These are phyloP conservation scores for Ogataea minuta DNA, from an alignment of 805 yeast species.

Conservation along the genomic window DNA sequence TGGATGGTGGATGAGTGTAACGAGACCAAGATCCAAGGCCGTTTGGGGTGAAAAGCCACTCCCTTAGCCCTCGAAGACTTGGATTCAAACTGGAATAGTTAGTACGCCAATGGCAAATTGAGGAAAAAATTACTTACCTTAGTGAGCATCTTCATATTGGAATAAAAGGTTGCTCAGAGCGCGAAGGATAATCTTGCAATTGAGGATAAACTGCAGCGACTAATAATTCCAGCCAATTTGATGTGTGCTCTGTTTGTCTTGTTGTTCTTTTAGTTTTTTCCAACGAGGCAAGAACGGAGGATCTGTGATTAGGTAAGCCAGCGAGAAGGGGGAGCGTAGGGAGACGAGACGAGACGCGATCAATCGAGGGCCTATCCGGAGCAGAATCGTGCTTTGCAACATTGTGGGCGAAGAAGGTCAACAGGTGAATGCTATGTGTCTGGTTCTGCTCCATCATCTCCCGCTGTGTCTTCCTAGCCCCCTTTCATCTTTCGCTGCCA, in stretches of 20 bases:
- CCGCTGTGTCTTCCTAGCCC: not conserved
- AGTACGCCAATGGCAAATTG: conserved; percentile 15
- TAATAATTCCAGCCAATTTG: conserved; percentile 1
- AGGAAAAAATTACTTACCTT: conserved; percentile 45
- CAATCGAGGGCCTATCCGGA: too few relatives aligned
- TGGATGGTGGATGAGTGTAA: conserved; percentile 98
- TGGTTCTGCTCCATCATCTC: too few relatives aligned
- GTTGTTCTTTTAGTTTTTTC: conserved; percentile 15
- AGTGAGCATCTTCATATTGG: conserved; percentile 80
- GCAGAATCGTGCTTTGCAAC: too few relatives aligned
- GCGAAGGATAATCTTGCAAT: conserved; percentile 12
- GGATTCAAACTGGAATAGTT: conserved; percentile 73
- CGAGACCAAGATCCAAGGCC: conserved; percentile 95
- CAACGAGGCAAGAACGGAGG: conserved; percentile 2
- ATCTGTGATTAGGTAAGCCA: conserved; percentile 4
- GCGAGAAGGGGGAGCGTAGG: not conserved
- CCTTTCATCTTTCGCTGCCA: not conserved
- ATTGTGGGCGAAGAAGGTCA: too few relatives aligned
- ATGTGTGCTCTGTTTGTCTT: conserved; percentile 13
- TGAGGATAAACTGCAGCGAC: conserved; percentile 7
- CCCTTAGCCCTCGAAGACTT: conserved; percentile 97
- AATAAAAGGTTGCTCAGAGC: conserved; percentile 8
- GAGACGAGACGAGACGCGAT: conserved; percentile 1
- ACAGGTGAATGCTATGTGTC: too few relatives aligned
- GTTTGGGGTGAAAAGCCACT: conserved; percentile 92